Base-by-base conservation (phyloP, 768 basidiomycete species). In the Termitomyces sp. region DNA sequence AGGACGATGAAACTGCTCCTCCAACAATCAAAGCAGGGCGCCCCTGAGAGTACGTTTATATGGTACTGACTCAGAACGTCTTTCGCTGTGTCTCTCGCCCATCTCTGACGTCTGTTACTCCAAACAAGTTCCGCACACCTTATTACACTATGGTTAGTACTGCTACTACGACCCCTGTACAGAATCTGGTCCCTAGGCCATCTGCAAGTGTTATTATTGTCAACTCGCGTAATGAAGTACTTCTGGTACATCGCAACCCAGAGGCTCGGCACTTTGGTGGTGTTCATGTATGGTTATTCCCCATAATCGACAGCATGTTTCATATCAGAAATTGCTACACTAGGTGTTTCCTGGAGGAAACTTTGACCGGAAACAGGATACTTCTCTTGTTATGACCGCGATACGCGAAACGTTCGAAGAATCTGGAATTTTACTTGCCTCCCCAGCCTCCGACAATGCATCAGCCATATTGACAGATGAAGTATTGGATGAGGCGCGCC, bases 271-370 rank as follows among this genome's bases (percentile, higher is more conserved):
- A 85, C 4, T 90, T 88, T 64, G 87, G 76, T 18, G 87, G 87
- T 15, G 81, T 83, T 64, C 83, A 88, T 70, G 88, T 89, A 70
- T 51, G 85, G 22, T 34, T 16, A 24, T 71, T 37, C 27, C 13
- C 53, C 8, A 61, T 34, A 39, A 24, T 33, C 42, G 27, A 34
- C 51, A 22, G 18, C 13, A 37, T 33, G 49, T 3, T 46, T n/a
- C 31, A 34, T 30, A 46, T 46, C 60, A 44, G 49, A 53, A 16
- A 59, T 61, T 4, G 47, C n/a, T 16, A 50, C 6, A 37, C 22
- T 24, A 91, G 89, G 89, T 89, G 31, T 91, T 90, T 65, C 89
- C 89, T 7, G 89, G 89, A 15, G 89, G 89, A 18, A 88, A 88
- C 68, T 78, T 75, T 44, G 88, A 89, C 73, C 61, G 75, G 50